Evolutionary conservation across 2,329 filamentous ascomycete species (phyloP).

Genomic region (Xylaria sp.): DNA sequence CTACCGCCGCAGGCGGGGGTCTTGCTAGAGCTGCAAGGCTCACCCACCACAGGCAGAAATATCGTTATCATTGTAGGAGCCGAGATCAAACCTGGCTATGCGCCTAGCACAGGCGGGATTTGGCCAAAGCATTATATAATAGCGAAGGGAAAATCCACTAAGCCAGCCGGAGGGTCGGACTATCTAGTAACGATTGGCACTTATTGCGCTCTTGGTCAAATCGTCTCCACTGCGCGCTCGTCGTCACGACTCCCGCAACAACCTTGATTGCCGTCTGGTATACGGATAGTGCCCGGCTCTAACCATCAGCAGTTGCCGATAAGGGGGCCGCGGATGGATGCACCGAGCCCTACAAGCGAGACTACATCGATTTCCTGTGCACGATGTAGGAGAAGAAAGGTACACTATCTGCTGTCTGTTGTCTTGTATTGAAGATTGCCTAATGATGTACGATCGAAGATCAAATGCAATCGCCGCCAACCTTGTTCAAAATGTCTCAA

Average conservation of each 20-base stretch:
- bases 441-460: slow-evolving; percentile 15
- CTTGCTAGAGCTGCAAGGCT: slow-evolving; percentile 19
- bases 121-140: slow-evolving; percentile 6
- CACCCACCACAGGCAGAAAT: neutral
- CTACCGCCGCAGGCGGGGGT: slow-evolving; percentile 22
- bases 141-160: neutral
- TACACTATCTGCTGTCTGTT: neutral
- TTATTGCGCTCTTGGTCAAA: slow-evolving; percentile 1
- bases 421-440: neutral
- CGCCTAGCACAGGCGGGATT: neutral
- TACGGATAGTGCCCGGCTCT: neutral
- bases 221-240: slow-evolving; percentile 7
- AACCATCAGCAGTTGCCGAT: neutral
- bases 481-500: slow-evolving; percentile 26
- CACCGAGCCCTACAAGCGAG: slow-evolving; percentile 7
- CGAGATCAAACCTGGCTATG: neutral
- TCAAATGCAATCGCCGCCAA: slow-evolving; percentile 29
- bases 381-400: slow-evolving; percentile 28
- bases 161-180: neutral
- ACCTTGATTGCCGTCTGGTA: neutral
- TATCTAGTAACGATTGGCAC: neutral
- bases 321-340: slow-evolving; percentile 13
- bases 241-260: neutral
- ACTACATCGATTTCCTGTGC: slow-evolving; percentile 26
- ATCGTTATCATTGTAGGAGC: neutral